Evolutionary conservation across 1,139 yeast genomes (phyloP).

Genomic region (Suhomyces ambrosiae): DNA sequence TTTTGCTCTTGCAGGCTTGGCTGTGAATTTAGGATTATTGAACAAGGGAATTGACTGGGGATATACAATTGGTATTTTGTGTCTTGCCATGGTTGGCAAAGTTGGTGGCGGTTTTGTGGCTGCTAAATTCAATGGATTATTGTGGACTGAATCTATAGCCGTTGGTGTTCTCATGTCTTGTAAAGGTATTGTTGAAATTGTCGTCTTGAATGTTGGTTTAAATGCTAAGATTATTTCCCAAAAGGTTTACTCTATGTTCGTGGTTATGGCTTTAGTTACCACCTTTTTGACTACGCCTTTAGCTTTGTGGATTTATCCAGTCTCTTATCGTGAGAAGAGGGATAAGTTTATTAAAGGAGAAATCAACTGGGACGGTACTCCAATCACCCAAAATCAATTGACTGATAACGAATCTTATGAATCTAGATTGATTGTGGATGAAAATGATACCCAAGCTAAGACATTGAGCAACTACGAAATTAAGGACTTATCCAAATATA

Average conservation of each 20-base stretch:
- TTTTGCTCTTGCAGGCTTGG: conserved; percentile 77
- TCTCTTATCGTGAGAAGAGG: conserved; percentile 56
- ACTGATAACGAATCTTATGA: conserved; percentile 2
- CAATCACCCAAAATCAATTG: conserved; percentile 3
- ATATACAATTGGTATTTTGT: conserved; percentile 65
- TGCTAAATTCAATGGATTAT: conserved; percentile 60
- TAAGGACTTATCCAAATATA: conserved; percentile 21
- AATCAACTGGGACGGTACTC: conserved; percentile 42
- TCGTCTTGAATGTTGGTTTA: conserved; percentile 72
- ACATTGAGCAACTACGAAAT: conserved; percentile 16
- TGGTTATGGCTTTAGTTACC: conserved; percentile 75
- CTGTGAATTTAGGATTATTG: conserved; percentile 64
- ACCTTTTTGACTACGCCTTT: conserved; percentile 78
- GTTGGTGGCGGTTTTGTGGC: conserved; percentile 66
- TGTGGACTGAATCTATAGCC: conserved; percentile 71
- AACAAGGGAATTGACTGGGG: conserved; percentile 75
- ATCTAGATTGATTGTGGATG: conserved; percentile 5
- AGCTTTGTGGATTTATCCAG: conserved; percentile 61
- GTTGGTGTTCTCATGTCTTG: conserved; percentile 87
- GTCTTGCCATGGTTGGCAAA: conserved; percentile 67
- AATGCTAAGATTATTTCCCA: conserved; percentile 66
- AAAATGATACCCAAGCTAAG: conserved; percentile 6
- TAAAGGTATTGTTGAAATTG: conserved; percentile 83
- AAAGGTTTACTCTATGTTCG: conserved; percentile 74
- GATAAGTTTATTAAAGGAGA: conserved; percentile 42